Base-by-base conservation (phyloP, 257 asterid genomes). In the Scutellaria barbata region DNA sequence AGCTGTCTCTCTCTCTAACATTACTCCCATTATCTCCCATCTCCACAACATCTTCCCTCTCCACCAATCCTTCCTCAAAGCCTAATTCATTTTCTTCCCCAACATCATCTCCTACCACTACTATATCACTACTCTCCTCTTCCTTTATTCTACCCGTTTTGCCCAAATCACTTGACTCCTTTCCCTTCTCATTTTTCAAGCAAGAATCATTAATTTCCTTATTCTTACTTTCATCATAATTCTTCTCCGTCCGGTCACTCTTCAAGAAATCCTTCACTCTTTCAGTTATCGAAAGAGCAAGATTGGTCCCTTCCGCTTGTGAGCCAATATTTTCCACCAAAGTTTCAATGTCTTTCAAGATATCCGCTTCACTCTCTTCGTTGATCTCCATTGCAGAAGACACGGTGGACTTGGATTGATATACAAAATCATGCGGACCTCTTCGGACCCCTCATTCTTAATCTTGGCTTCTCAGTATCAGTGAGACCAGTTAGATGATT, bases 231-330 rank as follows among this genome's bases (percentile, higher is more conserved):
- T 41, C 77, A 9, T 45, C 33, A 17, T 18, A 5, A 17, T 16
- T 20, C 37, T 9, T 11, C 55, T 12, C 17, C 1, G 17, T 61
- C 65, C 16, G 45, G 13, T 8, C 48, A 46, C 69, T 48, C 69
- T 20, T 47, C 52, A 6, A 30, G 35, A 30, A 5, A 13, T 2
- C 7, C 7, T 52, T 16, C 63, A 40, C 33, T 4, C n/a, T 41
- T 40, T 53, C 72, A 41, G 66, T 11, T 37, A 60, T 18, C 2
- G 76, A 51, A 50, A 41, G 63, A 39, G n/a, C 62, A 18, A 6
- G 7, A 10, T 14, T 12, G 18, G 0, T 1, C 50, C 14, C 39
- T 57, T 41, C 56, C 47, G 11, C 59, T 18, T 54, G 47, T 0
- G 42, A 9, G 1, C 40, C 62, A 17, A 10, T 39, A 16, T 16